Evolutionary conservation across 73 alveolate genomes (phyloP).

Genomic region (Uronychia setigera): DNA sequence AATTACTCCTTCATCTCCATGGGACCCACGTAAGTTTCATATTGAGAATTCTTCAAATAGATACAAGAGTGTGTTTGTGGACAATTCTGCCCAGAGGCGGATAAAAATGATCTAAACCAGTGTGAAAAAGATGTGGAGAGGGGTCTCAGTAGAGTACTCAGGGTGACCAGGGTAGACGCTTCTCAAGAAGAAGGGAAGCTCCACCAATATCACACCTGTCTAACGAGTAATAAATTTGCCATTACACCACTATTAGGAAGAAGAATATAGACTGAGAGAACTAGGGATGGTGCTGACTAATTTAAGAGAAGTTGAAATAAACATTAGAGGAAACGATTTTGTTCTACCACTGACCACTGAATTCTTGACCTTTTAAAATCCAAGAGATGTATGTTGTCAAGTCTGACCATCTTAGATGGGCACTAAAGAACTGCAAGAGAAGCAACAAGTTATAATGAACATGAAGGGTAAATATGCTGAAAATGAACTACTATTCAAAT

Average conservation of each 20-base stretch:
- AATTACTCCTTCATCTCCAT: no score
- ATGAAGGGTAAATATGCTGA: not conserved
- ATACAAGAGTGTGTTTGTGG: not conserved
- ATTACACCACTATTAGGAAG: not conserved
- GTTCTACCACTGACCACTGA: not conserved
- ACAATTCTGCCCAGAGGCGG: not conserved
- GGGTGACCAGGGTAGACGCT: not conserved
- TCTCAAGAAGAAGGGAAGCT: not conserved
- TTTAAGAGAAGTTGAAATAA: not conserved
- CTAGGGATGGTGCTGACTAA: not conserved
- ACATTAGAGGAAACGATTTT: not conserved
- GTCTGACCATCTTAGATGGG: not conserved
- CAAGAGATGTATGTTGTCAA: not conserved
- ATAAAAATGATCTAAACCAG: not conserved
- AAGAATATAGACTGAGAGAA: not conserved
- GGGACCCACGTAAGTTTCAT: not conserved
- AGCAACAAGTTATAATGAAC: no score
- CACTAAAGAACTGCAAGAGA: not conserved
- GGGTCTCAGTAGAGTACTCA: not conserved
- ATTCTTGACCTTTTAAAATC: not conserved
- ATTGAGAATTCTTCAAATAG: not conserved
- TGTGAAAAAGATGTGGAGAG: not conserved
- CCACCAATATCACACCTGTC: not conserved
- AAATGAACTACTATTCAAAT: constrained; percentile 57
- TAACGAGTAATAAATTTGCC: not conserved